These are phyloP conservation scores for Wickerhamiella shivajii DNA, from an alignment of 805 yeast genomes.

Conservation along the genomic window DNA sequence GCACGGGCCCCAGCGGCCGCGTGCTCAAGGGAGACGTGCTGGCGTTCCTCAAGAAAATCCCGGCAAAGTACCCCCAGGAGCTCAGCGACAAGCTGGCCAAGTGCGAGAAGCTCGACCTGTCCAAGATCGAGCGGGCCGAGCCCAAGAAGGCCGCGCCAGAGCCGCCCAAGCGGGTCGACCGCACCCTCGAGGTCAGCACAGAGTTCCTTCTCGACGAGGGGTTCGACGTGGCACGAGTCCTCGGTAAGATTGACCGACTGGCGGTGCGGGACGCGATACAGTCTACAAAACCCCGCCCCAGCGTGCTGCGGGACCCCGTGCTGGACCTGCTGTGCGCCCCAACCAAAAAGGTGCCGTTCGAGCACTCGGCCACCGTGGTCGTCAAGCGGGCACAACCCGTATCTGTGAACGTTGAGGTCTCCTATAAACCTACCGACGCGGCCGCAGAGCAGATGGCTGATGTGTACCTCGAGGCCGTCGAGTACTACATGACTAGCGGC, in stretches of 20 bases:
- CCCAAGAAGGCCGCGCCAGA: slow-evolving; percentile 20
- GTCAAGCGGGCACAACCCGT: slow-evolving; percentile 13
- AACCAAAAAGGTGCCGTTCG: slow-evolving; percentile 29
- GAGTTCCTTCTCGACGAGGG: slow-evolving; percentile 15
- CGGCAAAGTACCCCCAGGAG: slow-evolving; percentile 36
- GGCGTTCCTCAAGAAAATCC: slow-evolving; percentile 63
- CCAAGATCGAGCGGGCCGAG: slow-evolving; percentile 34
- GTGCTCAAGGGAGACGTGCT: slow-evolving; percentile 82
- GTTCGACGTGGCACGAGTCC: slow-evolving; percentile 20
- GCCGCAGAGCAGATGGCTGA: slow-evolving; percentile 9
- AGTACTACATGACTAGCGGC: slow-evolving; percentile 2
- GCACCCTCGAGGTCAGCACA: slow-evolving; percentile 13
- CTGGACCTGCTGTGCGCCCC: slow-evolving; percentile 47
- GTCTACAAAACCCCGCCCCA: slow-evolving; percentile 27
- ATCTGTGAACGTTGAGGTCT: slow-evolving; percentile 12
- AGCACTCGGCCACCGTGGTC: slow-evolving; percentile 13
- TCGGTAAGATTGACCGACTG: slow-evolving; percentile 28
- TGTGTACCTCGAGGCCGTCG: slow-evolving; percentile 10
- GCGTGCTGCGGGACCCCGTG: slow-evolving; percentile 39
- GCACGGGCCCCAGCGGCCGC: slow-evolving; percentile 84
- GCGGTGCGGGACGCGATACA: slow-evolving; percentile 27
- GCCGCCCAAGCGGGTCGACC: slow-evolving; percentile 15
- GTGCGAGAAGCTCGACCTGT: slow-evolving; percentile 53
- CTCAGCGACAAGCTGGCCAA: slow-evolving; percentile 43
- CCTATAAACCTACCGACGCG: slow-evolving; percentile 10